These are phyloP conservation scores for Dunaliella primolecta DNA, from an alignment of 139 green algal species.

Conservation along the genomic window DNA sequence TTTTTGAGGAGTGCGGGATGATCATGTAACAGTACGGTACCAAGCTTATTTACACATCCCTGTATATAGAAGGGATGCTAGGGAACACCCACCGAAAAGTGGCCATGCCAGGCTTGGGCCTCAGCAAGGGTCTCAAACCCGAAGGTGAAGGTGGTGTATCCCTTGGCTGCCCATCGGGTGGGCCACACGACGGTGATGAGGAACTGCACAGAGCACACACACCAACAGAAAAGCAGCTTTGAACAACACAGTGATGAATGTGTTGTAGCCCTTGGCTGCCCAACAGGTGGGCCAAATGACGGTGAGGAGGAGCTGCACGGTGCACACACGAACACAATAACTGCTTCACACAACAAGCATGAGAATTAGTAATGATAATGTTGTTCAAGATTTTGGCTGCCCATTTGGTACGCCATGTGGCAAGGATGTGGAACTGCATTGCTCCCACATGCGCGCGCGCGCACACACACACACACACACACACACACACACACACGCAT, in stretches of 20 bases:
- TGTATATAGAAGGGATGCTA: too few species aligned
- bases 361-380: too few species aligned
- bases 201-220: constrained; percentile 30
- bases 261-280: constrained; percentile 44
- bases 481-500: not conserved
- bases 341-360: too few species aligned
- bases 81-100: not conserved
- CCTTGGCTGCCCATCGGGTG: constrained; percentile 40
- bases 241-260: constrained; percentile 25
- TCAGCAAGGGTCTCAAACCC: constrained; percentile 23
- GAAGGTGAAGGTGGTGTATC: constrained; percentile 46
- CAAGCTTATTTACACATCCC: too few species aligned
- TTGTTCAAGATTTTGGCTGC: too few species aligned
- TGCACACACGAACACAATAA: too few species aligned
- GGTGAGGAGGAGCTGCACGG: not conserved
- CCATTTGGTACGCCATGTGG: too few species aligned
- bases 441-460: too few species aligned
- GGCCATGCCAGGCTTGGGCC: constrained; percentile 29
- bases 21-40: too few species aligned
- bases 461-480: not conserved
- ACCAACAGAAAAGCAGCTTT: not conserved
- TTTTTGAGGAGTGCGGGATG: too few species aligned
- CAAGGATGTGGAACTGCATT: too few species aligned
- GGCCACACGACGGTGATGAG: constrained; percentile 47
- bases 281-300: constrained; percentile 43